Evolutionary conservation across 495 filamentous ascomycete genomes (phyloP), one percentile per base, ranked within the genome.

Genomic region (Cercophora sp.): DNA sequence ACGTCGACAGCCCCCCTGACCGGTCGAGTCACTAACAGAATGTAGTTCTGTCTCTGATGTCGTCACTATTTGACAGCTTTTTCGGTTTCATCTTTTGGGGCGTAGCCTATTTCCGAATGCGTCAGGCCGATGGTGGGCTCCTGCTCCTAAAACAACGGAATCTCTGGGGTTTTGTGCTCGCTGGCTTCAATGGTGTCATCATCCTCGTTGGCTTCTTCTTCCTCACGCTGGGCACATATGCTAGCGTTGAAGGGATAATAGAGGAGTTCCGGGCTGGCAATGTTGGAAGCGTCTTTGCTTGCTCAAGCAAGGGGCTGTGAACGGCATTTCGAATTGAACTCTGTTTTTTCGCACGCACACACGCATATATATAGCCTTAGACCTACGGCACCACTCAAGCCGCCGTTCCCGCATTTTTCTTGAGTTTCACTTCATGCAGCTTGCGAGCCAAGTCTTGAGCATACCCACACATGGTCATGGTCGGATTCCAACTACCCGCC

Each of bases 21-120:
- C 4, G 16, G 8, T 25, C 26, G 8, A 11, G n/a, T 20, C 16
- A 16, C 54, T 66, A 31, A 64, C 52, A 9, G 22, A 18, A 5
- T 4, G n/a, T 18, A 75, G 71, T 95, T 29, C 74, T 92, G 8
- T 85, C 85, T 6, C 79, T 95, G 46, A 91, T 94, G 88, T 91
- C 87, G 56, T 87, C 88, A 15, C 79, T 95, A 11, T 95, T 95
- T 59, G 89, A 95, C 67, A 89, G 86, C 20, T 94, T 93, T 73
- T 95, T 95, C 54, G 89, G 89, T 15, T 95, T 92, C 71, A 92
- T 94, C 60, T 95, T 93, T 77, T 95, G 89, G 89, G 89, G 89
- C 24, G 80, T 88, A 4, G 89, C 89, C 1, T 95, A 93, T 63
- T 76, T 93, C 55, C 82, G 87, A 25, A 91, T 95, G 89, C 76